Evolutionary conservation across 345 rosid genomes (phyloP), one percentile per base, ranked within the genome.

Genomic region (Rhizophora mangle): DNA sequence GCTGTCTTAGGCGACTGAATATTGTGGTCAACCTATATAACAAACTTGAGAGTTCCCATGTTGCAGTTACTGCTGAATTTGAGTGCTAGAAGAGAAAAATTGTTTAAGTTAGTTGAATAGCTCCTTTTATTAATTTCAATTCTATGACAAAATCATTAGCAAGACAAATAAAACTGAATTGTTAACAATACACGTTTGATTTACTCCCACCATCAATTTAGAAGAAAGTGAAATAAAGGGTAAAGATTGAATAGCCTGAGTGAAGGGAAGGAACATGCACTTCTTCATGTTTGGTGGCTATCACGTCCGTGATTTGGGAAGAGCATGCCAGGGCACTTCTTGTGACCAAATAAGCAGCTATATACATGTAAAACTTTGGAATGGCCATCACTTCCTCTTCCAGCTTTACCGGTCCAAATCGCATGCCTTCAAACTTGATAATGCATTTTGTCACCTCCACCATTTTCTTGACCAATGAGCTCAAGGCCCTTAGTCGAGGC

Each of bases 11-110:
- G 65, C 27, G 71, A 71, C 31, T 70, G 73, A 60, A 64, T 47
- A 87, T 67, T 63, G 67, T 77, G 77, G 82, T 80, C 66, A 93
- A 70, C 75, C 70, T 85, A 60, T 65, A 74, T 31, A 71, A 82
- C 73, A 88, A 74, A 76, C 92, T 85, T 19, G 81, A 76, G 69
- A 93, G 87, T 76, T 93, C 88, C 81, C 96, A 87, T 22, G 83
- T 79, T 63, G 96, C 86, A 65, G 47, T 78, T 60, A 74, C 55
- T 20, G 63, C 65, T 68, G 81, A 71, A 64, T 78, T 66, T 8
- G 78, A 70, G 72, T 74, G 36, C 82, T 89, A 86, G 84, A 46
- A 73, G 43, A 66, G 59, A 18, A 57, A 67, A 60, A 29, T 24
- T 39, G 15, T 6, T 5, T 31, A 59, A 21, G 31, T 24, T 26